Evolutionary conservation across 495 filamentous ascomycete species (phyloP), one percentile per base, ranked within the genome.

Genomic region (Annulohypoxylon nitens): DNA sequence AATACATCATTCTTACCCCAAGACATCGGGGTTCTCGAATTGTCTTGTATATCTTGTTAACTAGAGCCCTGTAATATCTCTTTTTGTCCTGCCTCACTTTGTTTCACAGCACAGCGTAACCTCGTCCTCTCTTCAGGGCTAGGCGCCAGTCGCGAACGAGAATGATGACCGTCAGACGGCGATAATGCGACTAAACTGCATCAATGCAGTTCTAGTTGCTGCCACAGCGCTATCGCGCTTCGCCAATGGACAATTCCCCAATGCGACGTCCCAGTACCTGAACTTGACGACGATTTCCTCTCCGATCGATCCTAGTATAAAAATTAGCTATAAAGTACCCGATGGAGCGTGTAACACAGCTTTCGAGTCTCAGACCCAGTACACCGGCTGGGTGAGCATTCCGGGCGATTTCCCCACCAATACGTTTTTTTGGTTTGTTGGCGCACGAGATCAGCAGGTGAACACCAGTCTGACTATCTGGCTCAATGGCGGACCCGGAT

Each of bases 371-470:
- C 89, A 86, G 75, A 84, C 81, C 81, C 89, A 86, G 65, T 85
- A 83, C 70, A 84, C 82, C 5, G 83, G 83, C 71, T 86, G 86
- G 81, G 82, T 86, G 30, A 85, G 81, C 62, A 76, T 85, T 12
- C 81, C 79, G 0, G 81, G 81, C 23, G 77, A 86, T 18, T 92
- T 90, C 74, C 84, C 89, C 20, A 90, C 91, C 61, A 92, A 93
- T 76, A 90, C 87, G 4, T 92, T 91, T 71, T 93, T 92, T 76
- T 93, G 91, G 91, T 93, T 92, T 74, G 87, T 93, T 67, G 90
- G 89, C 70, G 88, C 89, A 0, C 83, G 89, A 34, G 83, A 89
- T 33, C 85, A 86, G 53, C 83, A 88, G 16, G 68, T 82, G 41
- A 87, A 88, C 41, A 85, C 87, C 3, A 87, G 88, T 23, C 80